These are phyloP conservation scores for Pugionium dolabratum DNA, from an alignment of 345 rosid species.

Conservation along the genomic window DNA sequence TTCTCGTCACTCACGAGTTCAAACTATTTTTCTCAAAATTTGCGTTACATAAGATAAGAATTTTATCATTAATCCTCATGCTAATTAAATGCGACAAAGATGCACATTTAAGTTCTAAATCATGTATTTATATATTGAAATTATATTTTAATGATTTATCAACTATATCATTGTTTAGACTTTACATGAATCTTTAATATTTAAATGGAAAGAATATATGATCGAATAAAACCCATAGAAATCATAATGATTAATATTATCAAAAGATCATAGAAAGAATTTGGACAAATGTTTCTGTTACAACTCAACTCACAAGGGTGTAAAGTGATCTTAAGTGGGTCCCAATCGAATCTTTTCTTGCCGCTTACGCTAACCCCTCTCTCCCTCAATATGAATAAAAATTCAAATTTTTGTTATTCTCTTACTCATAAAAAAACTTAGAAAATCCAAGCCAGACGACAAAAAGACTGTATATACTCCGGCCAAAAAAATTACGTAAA, in stretches of 20 bases:
- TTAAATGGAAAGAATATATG: constrained; percentile 1
- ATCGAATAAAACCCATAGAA: neutral
- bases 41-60: constrained; percentile 22
- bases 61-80: constrained; percentile 17
- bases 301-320: constrained; percentile 19
- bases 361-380: constrained; percentile 33
- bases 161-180: neutral
- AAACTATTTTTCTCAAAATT: constrained; percentile 7
- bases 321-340: constrained; percentile 2
- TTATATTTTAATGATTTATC: constrained; percentile 7
- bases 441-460: too few species aligned
- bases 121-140: neutral
- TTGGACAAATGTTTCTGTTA: constrained; percentile 20
- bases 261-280: constrained; percentile 26
- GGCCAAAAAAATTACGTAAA: neutral
- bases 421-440: too few species aligned
- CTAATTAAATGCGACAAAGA: constrained; percentile 7
- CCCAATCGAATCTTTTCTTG: constrained; percentile 29
- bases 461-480: too few species aligned
- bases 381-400: neutral
- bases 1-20: constrained; percentile 23
- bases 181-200: constrained; percentile 13
- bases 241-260: constrained; percentile 9
- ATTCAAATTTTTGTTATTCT: too few species aligned
- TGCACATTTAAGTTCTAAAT: neutral